Conservation (phyloP, 2,329 filamentous ascomycete genomes). For the Mariannaea elegans region DNA sequence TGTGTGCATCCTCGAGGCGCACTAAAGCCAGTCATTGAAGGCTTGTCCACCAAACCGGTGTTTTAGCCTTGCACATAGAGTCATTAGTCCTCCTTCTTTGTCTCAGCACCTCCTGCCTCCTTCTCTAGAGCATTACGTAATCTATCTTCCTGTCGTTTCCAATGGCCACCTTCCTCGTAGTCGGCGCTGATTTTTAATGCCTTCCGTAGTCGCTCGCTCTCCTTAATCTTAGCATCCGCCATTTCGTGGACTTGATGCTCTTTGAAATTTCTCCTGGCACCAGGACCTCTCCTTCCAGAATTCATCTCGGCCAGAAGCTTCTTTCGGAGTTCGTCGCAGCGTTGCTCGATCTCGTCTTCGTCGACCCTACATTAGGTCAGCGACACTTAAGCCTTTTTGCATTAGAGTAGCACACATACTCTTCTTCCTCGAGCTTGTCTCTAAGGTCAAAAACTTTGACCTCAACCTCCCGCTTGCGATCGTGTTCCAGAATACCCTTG, state of each 20-base stretch:
- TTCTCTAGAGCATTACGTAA: constrained; percentile 55
- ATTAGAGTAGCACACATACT: constrained; percentile 56
- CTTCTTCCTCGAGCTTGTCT: constrained; percentile 91
- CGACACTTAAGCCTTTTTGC: neutral
- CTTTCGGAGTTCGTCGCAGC: constrained; percentile 53
- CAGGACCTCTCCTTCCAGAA: constrained; percentile 43
- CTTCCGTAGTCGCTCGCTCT: constrained; percentile 86
- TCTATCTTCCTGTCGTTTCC: constrained; percentile 83
- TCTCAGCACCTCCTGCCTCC: constrained; percentile 47
- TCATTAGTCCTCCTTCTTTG: constrained; percentile 29
- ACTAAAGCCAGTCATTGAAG: no score
- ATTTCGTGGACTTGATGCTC: constrained; percentile 95
- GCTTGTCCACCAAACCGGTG: no score
- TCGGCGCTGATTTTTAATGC: constrained; percentile 88
- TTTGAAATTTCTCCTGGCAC: constrained; percentile 71
- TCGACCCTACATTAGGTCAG: constrained; percentile 65
- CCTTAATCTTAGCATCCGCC: constrained; percentile 94
- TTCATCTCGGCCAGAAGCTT: constrained; percentile 52
- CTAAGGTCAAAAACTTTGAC: constrained; percentile 91
- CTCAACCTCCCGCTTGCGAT: constrained; percentile 89
- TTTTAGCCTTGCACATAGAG: no score
- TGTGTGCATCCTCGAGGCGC: no score
- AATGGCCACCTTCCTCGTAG: constrained; percentile 87
- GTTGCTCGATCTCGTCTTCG: constrained; percentile 89
- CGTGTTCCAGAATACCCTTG: constrained; percentile 92